Base-by-base conservation (phyloP, 371 early-diverging fungal species). In the Capillidium heterosporum region DNA sequence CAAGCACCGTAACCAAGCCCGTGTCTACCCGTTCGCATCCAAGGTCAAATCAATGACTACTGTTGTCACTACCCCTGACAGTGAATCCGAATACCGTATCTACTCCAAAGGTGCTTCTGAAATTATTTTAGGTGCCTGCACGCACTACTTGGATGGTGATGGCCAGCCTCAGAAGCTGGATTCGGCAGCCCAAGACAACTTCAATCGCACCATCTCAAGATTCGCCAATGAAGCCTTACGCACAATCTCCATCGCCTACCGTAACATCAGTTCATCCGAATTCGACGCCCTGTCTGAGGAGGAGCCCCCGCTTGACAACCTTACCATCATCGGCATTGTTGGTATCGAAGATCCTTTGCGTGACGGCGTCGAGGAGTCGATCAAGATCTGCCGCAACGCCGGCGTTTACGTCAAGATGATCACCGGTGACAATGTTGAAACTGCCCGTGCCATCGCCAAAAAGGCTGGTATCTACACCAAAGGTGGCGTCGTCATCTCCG, bases 1-100 rank as follows among this genome's bases (percentile, higher is more conserved):
- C 2, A 70, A 69, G 2, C 59, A 64, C 7, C 59, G 65, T 35
- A 63, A 70, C 5, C 62, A 80, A 17, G 76, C 75, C 8, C 76
- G 79, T 50, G 61, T 82, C 17, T 80, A 71, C 47, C 89, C 89
- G 1, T 93, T 93, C 67, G 79, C 78, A 23, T 87, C 87, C 11
- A 84, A 84, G 29, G 75, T 80, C 27, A 93, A 95, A 70, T 73
- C 84, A 46, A 93, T 92, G 92, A 71, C 84, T n/a, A 84, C 85
- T 5, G 69, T 87, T 17, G 68, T 87, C 28, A 67, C 75, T 39
- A 70, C 78, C 4, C 63, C 65, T 28, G 63, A 43, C 31, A 61
- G 4, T 43, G 29, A 31, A 61, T 61, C 48, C 13, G 28, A 63
- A 59, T 86, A 76, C 62, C 73, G 85, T 27, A 57, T 85, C 2